phyloP scores from a whole-genome alignment of 352 stramenopile species.

The Aphanomyces invadans region DNA sequence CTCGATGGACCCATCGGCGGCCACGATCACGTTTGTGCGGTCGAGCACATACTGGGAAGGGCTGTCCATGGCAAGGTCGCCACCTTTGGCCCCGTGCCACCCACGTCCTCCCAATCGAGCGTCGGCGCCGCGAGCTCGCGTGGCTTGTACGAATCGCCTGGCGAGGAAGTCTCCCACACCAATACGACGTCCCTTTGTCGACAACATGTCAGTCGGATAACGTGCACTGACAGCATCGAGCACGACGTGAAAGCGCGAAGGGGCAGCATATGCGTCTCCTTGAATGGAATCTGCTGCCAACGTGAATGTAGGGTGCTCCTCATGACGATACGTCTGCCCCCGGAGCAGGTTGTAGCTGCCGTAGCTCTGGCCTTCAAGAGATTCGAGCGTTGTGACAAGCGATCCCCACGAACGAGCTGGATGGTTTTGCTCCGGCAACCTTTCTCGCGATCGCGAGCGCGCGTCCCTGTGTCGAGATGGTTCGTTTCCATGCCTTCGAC shows the following conservation, averaged over 20 bases:
- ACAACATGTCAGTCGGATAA: slow-evolving; percentile 76
- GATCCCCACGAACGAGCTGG: slow-evolving; percentile 34
- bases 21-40: slow-evolving; percentile 82
- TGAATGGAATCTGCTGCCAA: slow-evolving; percentile 92
- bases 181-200: slow-evolving; percentile 69
- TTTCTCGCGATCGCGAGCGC: slow-evolving; percentile 2
- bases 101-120: slow-evolving; percentile 57
- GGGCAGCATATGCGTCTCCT: slow-evolving; percentile 92
- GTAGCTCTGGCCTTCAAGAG: slow-evolving; percentile 79
- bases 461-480: neutral
- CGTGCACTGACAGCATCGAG: slow-evolving; percentile 56
- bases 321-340: slow-evolving; percentile 37
- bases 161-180: slow-evolving; percentile 89
- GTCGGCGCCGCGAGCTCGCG: slow-evolving; percentile 44
- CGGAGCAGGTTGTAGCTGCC: slow-evolving; percentile 71
- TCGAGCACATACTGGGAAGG: slow-evolving; percentile 92
- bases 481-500: neutral
- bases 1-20: slow-evolving; percentile 74
- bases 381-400: slow-evolving; percentile 39
- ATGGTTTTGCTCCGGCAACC: neutral
- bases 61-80: slow-evolving; percentile 91
- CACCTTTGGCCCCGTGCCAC: slow-evolving; percentile 87
- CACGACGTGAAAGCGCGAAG: slow-evolving; percentile 88
- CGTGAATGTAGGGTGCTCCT: slow-evolving; percentile 38
- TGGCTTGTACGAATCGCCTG: slow-evolving; percentile 64